phyloP scores from a whole-genome alignment of 257 asterid species.

The Striga asiatica region DNA sequence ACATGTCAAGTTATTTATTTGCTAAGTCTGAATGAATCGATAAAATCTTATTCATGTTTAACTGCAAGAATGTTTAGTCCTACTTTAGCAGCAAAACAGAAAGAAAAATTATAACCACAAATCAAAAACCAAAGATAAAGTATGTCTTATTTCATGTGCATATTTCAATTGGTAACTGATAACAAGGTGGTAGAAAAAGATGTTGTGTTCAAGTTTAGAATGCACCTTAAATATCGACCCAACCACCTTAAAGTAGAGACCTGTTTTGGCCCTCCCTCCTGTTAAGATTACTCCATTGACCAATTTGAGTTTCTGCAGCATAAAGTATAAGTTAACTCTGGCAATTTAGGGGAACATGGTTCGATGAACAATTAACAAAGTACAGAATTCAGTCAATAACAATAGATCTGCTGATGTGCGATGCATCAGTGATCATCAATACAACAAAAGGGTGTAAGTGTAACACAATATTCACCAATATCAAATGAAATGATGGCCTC shows the following conservation, averaged over 20 bases:
- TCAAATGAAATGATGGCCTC: slow-evolving; percentile 23
- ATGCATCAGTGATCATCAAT: too few species aligned
- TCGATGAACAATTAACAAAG: not conserved
- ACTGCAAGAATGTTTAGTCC: not conserved
- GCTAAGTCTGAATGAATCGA: too few species aligned
- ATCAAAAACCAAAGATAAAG: slow-evolving; percentile 1
- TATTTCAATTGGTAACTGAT: slow-evolving; percentile 1
- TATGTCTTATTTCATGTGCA: not conserved
- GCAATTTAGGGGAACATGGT: slow-evolving; percentile 4
- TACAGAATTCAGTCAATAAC: not conserved
- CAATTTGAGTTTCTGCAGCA: slow-evolving; percentile 75
- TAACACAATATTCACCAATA: not conserved
- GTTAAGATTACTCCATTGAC: slow-evolving; percentile 89
- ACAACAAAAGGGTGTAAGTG: too few species aligned
- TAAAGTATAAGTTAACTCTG: slow-evolving; percentile 10
- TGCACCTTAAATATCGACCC: slow-evolving; percentile 63
- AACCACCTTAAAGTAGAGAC: slow-evolving; percentile 54
- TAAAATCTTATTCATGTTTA: not conserved
- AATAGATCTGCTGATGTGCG: not conserved
- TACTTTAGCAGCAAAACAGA: slow-evolving; percentile 2
- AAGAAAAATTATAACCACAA: not conserved
- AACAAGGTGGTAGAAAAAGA: not conserved
- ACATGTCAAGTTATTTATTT: not conserved
- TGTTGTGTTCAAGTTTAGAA: not conserved
- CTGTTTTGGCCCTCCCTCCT: slow-evolving; percentile 79